Base-by-base conservation (phyloP, 352 stramenopile genomes). In the Pythium monospermum region DNA sequence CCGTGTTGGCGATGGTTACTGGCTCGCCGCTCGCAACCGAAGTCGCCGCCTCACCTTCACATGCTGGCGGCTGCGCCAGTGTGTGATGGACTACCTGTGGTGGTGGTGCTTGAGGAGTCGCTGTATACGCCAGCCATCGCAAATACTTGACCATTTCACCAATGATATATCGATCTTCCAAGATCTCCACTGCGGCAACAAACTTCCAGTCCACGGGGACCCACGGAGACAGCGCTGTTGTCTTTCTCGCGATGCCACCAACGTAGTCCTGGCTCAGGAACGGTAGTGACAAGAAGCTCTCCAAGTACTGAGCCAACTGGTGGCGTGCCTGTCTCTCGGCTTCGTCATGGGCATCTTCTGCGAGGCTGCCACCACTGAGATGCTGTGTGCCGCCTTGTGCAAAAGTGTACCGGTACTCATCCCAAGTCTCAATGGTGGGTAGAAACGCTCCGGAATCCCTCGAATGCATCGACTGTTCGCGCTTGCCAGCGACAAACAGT, bases 101-200 rank as follows among this genome's bases (percentile, higher is more conserved):
- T 25, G 23, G 35, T 4, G 38, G 31, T 1, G 22, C 2, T 4
- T n/a, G 1, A 18, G 44, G 53, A 27, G 36, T 37, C 12, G 49
- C 38, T 0, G 19, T 43, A 23, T 50, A 37, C 10, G 37, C 22
- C 11, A 68, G 35, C 74, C 76, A 90, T 18, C 76, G 74, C 26
- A 84, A 50, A 26, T 83, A 81, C 45, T 88, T 86, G 21, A 90
- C 54, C 33, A 66, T 66, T 59, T 87, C 76, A 25, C 73, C 75
- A 4, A 87, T 61, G 6, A 76, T 57, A 15, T 72, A 72, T 18
- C 62, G 66, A n/a, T 73, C 71, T 33, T 83, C 59, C 15, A 87
- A 53, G 1, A 68, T 42, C 19, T 76, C 68, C 7, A 49, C 53
- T 1, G 73, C 71, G 1, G 64, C 71, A 32, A 76, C 23, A 33